Evolutionary conservation across 352 stramenopile species (phyloP).

Genomic region (Phytophthora citrophthora): DNA sequence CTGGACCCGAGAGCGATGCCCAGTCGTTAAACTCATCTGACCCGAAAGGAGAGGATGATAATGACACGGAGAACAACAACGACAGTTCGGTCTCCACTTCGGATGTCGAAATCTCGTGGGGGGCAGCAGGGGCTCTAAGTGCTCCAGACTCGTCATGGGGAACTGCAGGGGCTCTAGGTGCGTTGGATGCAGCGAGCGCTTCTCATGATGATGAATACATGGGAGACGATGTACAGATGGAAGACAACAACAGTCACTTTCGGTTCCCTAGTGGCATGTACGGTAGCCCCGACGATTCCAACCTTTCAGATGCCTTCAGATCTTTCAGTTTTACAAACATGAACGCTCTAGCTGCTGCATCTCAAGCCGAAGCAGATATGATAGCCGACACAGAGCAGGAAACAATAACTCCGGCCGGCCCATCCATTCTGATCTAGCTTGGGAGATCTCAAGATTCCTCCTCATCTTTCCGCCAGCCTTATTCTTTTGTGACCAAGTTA

Average conservation of each 20-base stretch:
- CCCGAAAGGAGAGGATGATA: conserved; percentile 17
- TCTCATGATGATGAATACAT: conserved; percentile 2
- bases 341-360: conserved; percentile 80
- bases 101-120: conserved; percentile 35
- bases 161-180: conserved; percentile 7
- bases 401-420: conserved; percentile 44
- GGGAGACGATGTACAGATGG: conserved; percentile 9
- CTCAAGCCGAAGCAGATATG: conserved; percentile 73
- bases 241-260: conserved; percentile 51
- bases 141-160: conserved; percentile 27
- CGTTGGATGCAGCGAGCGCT: conserved; percentile 5
- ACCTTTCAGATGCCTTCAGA: conserved; percentile 63
- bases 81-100: conserved; percentile 11
- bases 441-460: conserved; percentile 9
- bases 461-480: conserved; percentile 15
- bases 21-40: conserved; percentile 11
- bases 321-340: conserved; percentile 91
- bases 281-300: conserved; percentile 43
- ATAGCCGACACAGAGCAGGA: conserved; percentile 54
- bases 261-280: conserved; percentile 80
- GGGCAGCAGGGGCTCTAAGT: background rate
- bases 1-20: conserved; percentile 35
- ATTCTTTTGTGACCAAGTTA: conserved; percentile 12
- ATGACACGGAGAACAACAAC: conserved; percentile 16
- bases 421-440: conserved; percentile 75